Percentiles rank a stretch among this genome's conserved stretches.
These are phyloP conservation scores for Amorphotheca resinae DNA, from an alignment of 495 filamentous ascomycete species.

Conservation along the genomic window DNA sequence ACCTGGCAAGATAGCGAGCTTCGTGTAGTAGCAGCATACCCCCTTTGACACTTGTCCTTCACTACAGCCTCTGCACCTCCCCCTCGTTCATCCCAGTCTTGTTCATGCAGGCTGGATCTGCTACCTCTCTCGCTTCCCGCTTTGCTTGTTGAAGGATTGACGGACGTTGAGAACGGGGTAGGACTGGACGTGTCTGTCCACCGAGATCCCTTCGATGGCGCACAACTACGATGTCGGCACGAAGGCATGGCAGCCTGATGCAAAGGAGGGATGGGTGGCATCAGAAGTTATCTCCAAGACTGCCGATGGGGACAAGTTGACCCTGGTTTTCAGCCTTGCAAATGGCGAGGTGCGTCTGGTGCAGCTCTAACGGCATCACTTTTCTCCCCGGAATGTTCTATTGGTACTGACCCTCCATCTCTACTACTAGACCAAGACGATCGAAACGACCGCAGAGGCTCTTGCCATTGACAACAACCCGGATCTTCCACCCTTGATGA, in stretches of 20 bases:
- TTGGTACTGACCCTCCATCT: constrained; percentile 6
- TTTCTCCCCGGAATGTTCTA: background rate
- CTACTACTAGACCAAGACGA: constrained; percentile 50
- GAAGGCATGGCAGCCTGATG: constrained; percentile 94
- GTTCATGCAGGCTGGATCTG: constrained; percentile 17
- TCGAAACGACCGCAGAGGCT: constrained; percentile 69
- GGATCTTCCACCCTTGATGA: constrained; percentile 88
- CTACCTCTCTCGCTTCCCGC: constrained; percentile 2
- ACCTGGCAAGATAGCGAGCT: background rate
- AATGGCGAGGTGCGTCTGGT: constrained; percentile 69
- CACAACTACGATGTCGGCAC: constrained; percentile 96
- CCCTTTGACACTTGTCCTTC: background rate
- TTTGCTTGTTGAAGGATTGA: constrained; percentile 15
- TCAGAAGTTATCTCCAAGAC: constrained; percentile 87
- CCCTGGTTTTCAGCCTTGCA: constrained; percentile 70
- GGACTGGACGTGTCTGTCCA: constrained; percentile 15
- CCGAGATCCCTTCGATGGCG: constrained; percentile 50
- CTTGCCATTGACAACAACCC: constrained; percentile 59
- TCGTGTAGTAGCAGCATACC: background rate
- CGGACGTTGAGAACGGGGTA: constrained; percentile 11
- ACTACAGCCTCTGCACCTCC: background rate
- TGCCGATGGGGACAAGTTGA: constrained; percentile 73
- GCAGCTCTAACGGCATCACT: constrained; percentile 7
- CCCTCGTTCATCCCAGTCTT: background rate
- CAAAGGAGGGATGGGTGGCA: constrained; percentile 89